Conservation (phyloP, 352 stramenopile genomes). For the Pythium utonaiense region DNA sequence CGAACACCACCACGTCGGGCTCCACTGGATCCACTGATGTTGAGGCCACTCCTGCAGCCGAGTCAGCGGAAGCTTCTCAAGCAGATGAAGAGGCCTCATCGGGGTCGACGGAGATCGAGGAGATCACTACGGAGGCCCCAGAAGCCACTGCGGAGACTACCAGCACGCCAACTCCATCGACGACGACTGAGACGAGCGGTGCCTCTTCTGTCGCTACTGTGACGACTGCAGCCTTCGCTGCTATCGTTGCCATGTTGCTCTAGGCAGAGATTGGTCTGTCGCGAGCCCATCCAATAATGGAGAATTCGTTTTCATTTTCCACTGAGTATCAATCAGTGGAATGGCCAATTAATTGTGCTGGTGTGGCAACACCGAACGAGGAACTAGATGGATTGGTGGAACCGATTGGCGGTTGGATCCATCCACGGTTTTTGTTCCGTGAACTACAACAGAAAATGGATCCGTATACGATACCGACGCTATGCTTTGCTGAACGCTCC, state of each 20-base stretch:
- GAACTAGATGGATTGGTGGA: too few species aligned
- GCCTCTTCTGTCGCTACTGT: background rate
- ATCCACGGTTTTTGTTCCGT: too few species aligned
- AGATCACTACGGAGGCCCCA: background rate
- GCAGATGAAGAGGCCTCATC: background rate
- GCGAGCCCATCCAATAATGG: too few species aligned
- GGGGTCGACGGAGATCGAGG: background rate
- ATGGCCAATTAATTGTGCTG: too few species aligned
- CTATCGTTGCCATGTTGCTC: background rate
- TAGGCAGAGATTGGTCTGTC: background rate
- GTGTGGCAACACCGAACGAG: too few species aligned
- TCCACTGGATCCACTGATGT: background rate
- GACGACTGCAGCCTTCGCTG: background rate
- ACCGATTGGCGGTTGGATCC: too few species aligned
- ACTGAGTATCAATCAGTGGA: too few species aligned
- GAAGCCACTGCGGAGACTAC: background rate
- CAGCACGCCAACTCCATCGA: background rate
- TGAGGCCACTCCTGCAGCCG: background rate
- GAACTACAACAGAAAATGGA: too few species aligned
- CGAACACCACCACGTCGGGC: background rate
- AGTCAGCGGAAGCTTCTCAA: background rate
- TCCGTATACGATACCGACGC: too few species aligned
- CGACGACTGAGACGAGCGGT: background rate
- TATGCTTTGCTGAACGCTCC: too few species aligned
- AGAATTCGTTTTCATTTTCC: too few species aligned